Percentiles rank a stretch among this genome's conserved stretches.
These are phyloP conservation scores for Ophiostoma australiae DNA, from an alignment of 2,329 filamentous ascomycete genomes.

Conservation along the genomic window DNA sequence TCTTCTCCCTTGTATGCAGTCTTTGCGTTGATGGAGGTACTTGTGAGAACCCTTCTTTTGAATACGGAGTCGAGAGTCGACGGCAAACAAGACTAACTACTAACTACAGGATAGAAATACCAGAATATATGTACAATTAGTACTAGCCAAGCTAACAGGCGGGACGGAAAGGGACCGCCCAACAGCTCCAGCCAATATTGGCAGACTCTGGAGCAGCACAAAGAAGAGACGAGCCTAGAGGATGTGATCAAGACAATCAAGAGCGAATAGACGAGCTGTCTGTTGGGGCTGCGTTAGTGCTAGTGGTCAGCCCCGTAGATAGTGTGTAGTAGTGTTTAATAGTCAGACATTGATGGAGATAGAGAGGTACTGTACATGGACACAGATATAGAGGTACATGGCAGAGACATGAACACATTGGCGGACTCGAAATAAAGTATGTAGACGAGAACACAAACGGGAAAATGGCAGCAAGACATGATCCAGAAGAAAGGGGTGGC, in stretches of 20 bases:
- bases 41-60: background rate
- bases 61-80: too few relatives aligned
- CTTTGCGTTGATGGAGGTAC: background rate
- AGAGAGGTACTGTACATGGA: too few relatives aligned
- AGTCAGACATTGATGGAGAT: background rate
- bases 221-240: background rate
- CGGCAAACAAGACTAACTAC: too few relatives aligned
- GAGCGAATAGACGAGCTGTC: background rate
- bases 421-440: background rate
- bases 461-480: background rate
- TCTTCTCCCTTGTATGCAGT: conserved; percentile 7
- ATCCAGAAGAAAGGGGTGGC: conserved; percentile 1
- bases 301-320: conserved; percentile 3
- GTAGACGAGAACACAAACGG: background rate
- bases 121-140: background rate
- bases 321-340: background rate
- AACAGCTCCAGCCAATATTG: background rate
- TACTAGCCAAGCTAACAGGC: background rate
- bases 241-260: background rate
- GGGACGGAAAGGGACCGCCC: background rate
- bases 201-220: background rate
- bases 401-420: too few relatives aligned
- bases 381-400: too few relatives aligned
- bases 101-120: background rate
- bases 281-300: background rate